Conservation (phyloP, 352 stramenopile genomes). For the Phytophthora idaei region DNA sequence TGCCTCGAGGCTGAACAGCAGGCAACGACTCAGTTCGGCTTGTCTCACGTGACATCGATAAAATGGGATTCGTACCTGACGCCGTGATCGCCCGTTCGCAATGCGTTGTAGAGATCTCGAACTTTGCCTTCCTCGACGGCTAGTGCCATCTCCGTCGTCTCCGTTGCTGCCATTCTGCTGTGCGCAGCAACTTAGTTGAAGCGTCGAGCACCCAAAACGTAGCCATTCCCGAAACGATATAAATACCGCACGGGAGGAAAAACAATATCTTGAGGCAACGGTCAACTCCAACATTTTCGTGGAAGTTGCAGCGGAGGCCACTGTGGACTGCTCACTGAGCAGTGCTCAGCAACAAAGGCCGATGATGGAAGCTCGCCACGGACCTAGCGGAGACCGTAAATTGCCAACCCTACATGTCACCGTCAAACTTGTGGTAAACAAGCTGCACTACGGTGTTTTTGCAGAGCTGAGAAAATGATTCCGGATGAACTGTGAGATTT, state of each 20-base stretch:
- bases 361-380: not conserved
- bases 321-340: no score
- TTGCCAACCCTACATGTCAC: not conserved
- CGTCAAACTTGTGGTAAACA: constrained; percentile 21
- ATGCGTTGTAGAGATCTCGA: constrained; percentile 56
- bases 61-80: constrained; percentile 38
- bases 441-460: not conserved
- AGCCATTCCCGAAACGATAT: constrained; percentile 24
- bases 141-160: constrained; percentile 18
- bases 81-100: constrained; percentile 56
- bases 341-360: not conserved
- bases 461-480: no score
- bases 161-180: constrained; percentile 25
- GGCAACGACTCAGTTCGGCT: constrained; percentile 3
- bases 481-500: not conserved
- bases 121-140: constrained; percentile 43
- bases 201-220: not conserved
- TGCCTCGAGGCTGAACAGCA: constrained; percentile 41
- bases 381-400: no score
- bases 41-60: constrained; percentile 15
- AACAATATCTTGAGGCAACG: constrained; percentile 25
- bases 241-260: constrained; percentile 23
- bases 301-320: no score
- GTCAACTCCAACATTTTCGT: constrained; percentile 5
- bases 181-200: not conserved